phyloP scores from a whole-genome alignment of 345 rosid genomes.

The Carallia pectinifolia region DNA sequence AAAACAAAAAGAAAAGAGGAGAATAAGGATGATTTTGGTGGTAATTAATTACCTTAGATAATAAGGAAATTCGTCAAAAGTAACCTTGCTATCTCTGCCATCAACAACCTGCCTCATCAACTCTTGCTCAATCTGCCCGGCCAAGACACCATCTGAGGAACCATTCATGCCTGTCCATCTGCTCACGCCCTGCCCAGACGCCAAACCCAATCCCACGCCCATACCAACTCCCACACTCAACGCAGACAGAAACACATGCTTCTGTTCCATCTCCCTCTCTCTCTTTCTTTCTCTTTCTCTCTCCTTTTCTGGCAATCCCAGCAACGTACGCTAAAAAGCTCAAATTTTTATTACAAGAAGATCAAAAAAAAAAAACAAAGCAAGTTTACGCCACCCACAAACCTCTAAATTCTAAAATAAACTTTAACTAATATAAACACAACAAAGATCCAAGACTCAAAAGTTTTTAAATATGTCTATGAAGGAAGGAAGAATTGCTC shows the following conservation, averaged over 20 bases:
- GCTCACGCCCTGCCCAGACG: constrained; percentile 67
- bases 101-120: constrained; percentile 64
- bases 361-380: neutral
- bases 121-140: constrained; percentile 79
- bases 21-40: too few relatives aligned
- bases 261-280: constrained; percentile 64
- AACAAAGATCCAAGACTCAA: neutral
- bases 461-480: neutral
- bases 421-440: neutral
- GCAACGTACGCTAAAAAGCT: neutral
- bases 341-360: neutral
- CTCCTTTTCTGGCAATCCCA: neutral
- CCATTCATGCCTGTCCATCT: constrained; percentile 49
- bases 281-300: neutral
- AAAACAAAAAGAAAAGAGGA: too few relatives aligned
- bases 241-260: constrained; percentile 67
- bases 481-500: neutral
- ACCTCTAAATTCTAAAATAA: neutral
- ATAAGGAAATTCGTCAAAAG: constrained; percentile 89
- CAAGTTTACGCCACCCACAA: neutral
- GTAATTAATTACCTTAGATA: constrained; percentile 54
- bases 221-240: constrained; percentile 84
- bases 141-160: constrained; percentile 47
- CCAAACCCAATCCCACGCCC: constrained; percentile 82
- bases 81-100: constrained; percentile 58